Conservation (phyloP, 1,284 basidiomycete genomes). For the Abortiporus biennis region DNA sequence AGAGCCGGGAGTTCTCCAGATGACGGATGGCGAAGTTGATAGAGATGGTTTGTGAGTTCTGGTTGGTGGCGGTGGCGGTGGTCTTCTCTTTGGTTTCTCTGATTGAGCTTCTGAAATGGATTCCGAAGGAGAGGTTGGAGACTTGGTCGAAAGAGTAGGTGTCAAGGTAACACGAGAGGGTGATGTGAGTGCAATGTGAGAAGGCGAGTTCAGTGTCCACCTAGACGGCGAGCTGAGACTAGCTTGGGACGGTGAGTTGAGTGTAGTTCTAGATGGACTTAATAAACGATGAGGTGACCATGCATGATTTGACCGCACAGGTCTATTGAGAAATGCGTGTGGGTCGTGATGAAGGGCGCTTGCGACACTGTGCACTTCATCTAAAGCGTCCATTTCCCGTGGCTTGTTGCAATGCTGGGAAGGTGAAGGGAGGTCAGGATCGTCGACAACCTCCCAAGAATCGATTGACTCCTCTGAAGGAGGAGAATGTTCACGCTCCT, state of each 20-base stretch:
- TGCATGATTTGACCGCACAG: conserved; percentile 13
- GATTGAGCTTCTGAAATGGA: neutral
- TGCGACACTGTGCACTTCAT: neutral
- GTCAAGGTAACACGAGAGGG: neutral
- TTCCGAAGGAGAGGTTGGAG: neutral
- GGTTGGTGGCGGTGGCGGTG: conserved; percentile 9
- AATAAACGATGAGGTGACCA: conserved; percentile 3
- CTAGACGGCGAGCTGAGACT: no score
- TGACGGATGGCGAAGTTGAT: conserved; percentile 3
- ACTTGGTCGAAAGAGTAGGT: conserved; percentile 1
- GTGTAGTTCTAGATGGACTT: no score
- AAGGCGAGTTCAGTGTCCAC: no score
- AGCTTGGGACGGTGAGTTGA: conserved; percentile 6
- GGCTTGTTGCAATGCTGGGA: neutral
- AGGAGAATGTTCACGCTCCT: conserved; percentile 17
- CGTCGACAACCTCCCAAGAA: conserved; percentile 21
- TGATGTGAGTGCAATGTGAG: conserved; percentile 1
- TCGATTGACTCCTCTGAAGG: conserved; percentile 15
- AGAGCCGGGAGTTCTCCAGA: conserved; percentile 9
- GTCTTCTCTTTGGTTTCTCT: conserved; percentile 7
- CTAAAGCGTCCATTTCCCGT: neutral
- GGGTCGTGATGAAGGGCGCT: neutral
- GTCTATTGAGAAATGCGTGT: conserved; percentile 20
- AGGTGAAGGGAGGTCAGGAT: neutral
- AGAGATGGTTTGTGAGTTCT: conserved; percentile 8